These are phyloP conservation scores for Rhodotorula sp. DNA, from an alignment of 1,284 basidiomycete genomes.

Conservation along the genomic window DNA sequence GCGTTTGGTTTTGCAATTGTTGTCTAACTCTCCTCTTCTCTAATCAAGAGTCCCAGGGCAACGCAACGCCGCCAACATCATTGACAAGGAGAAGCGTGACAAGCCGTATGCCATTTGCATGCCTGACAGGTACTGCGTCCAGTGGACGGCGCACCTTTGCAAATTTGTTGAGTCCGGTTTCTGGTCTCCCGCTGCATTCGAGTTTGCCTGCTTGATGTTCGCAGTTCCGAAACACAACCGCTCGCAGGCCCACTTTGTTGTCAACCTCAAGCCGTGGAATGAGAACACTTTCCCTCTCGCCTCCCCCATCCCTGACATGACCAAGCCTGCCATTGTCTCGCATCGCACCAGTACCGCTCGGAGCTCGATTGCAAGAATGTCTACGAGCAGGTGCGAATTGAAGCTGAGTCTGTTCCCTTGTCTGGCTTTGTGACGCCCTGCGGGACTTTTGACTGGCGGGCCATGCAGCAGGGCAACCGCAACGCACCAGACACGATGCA, in stretches of 20 bases:
- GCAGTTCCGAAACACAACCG: too few relatives aligned
- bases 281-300: constrained; percentile 49
- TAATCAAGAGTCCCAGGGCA: too few relatives aligned
- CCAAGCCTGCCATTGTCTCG: constrained; percentile 45
- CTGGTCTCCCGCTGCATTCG: constrained; percentile 13
- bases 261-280: constrained; percentile 46
- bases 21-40: too few relatives aligned
- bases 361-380: constrained; percentile 48
- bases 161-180: constrained; percentile 8
- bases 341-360: constrained; percentile 39
- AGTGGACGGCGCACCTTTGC: constrained; percentile 8
- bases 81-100: neutral
- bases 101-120: constrained; percentile 1
- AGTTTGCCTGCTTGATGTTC: constrained; percentile 21
- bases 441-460: constrained; percentile 44
- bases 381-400: constrained; percentile 45
- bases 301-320: constrained; percentile 51
- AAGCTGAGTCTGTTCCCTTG: constrained; percentile 40
- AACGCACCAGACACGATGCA: constrained; percentile 50
- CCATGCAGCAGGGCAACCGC: constrained; percentile 49
- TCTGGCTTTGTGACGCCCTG: constrained; percentile 44
- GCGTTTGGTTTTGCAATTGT: too few relatives aligned
- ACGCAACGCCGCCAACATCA: too few relatives aligned
- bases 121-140: constrained; percentile 1
- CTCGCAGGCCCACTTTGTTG: too few relatives aligned